Evolutionary conservation across 768 basidiomycete species (phyloP).

Genomic region (Naganishia vaughanmartiniae): DNA sequence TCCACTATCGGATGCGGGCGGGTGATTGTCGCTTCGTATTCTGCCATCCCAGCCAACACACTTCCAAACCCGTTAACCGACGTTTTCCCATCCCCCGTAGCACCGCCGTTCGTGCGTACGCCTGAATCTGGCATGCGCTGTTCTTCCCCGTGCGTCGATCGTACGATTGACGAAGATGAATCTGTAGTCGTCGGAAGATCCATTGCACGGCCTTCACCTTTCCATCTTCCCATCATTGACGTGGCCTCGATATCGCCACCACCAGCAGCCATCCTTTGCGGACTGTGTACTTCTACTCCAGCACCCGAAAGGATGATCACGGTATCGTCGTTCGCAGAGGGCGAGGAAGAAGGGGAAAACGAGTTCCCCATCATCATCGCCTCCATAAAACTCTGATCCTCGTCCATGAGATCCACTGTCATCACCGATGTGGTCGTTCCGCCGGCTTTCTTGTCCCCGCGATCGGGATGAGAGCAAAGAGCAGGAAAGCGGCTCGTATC

Average conservation of each 20-base stretch:
- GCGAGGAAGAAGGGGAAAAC: neutral
- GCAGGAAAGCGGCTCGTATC: neutral
- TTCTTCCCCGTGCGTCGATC: neutral
- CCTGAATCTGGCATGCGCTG: no score
- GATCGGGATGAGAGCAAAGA: no score
- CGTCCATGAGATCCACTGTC: constrained; percentile 6
- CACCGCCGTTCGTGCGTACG: neutral
- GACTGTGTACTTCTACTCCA: no score
- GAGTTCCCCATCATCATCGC: neutral
- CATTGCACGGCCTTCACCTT: neutral
- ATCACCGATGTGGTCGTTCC: neutral
- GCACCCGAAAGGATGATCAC: neutral
- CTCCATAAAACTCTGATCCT: constrained; percentile 11
- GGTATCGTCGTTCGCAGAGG: neutral
- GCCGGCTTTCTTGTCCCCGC: no score
- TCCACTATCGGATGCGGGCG: neutral
- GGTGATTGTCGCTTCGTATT: neutral
- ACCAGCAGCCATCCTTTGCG: no score
- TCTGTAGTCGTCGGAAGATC: neutral
- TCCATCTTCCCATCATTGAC: neutral
- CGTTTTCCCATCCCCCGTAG: neutral
- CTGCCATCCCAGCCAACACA: constrained; percentile 20
- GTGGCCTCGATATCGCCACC: no score
- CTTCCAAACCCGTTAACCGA: neutral
- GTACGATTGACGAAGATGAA: neutral